A percentile compares a stretch with the other conserved stretches of the same genome.
Evolutionary conservation across 116 monocot species (phyloP).

Genomic region (Cymodocea nodosa): DNA sequence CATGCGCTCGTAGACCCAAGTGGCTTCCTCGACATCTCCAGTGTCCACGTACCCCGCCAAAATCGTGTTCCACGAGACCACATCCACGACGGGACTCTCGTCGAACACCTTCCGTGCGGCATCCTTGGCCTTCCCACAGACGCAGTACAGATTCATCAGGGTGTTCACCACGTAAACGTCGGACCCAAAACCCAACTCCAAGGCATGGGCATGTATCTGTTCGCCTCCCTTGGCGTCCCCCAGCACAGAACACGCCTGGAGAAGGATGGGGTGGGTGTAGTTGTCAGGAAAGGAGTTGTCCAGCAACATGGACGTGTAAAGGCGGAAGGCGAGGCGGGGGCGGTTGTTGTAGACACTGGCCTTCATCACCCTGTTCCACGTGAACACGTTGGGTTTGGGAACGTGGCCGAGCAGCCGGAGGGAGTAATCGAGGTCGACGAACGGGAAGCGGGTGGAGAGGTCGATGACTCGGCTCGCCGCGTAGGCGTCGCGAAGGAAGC

Average conservation of each 20-base stretch:
- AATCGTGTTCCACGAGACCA: conserved; percentile 82
- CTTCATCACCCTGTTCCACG: conserved; percentile 59
- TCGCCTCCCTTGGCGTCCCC: conserved; percentile 25
- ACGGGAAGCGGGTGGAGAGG: conserved; percentile 21
- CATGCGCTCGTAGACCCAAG: conserved; percentile 38
- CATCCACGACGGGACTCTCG: conserved; percentile 31
- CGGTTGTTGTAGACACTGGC: conserved; percentile 17
- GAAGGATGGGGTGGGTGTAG: conserved; percentile 51
- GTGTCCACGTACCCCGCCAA: conserved; percentile 47
- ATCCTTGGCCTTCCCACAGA: conserved; percentile 29
- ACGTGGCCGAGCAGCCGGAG: conserved; percentile 28
- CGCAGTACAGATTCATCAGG: conserved; percentile 62
- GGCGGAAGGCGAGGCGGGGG: conserved; percentile 25
- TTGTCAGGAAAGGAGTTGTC: conserved; percentile 24
- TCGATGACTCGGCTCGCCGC: conserved; percentile 69
- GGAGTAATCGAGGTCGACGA: conserved; percentile 31
- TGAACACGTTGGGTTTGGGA: conserved; percentile 51
- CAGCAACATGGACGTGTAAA: conserved; percentile 36
- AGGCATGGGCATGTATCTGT: conserved; percentile 49
- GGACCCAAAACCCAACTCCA: conserved; percentile 33
- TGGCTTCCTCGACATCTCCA: conserved; percentile 39
- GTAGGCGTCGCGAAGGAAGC: conserved; percentile 56
- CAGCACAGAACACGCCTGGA: conserved; percentile 48
- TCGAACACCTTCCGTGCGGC: conserved; percentile 53
- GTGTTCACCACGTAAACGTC: conserved; percentile 69